Percentiles rank a stretch among this genome's conserved stretches.
Evolutionary conservation across 305 asterid genomes (phyloP).

Genomic region (Euphrasia arctica): DNA sequence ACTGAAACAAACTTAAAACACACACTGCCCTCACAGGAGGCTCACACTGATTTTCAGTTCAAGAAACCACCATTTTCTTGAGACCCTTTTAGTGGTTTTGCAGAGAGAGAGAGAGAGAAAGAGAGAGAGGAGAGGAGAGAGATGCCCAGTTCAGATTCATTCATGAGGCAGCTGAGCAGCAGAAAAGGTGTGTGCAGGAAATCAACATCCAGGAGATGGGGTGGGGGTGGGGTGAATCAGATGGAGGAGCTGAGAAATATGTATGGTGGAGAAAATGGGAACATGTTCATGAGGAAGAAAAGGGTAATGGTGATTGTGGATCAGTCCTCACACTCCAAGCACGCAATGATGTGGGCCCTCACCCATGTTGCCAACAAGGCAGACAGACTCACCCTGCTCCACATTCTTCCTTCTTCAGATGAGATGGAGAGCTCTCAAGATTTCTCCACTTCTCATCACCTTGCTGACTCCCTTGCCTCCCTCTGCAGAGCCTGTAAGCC

Average conservation of each 20-base stretch:
- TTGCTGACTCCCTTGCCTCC: constrained; percentile 68
- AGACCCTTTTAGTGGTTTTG: not conserved
- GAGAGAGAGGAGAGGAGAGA: constrained; percentile 15
- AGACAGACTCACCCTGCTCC: constrained; percentile 78
- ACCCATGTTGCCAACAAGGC: constrained; percentile 81
- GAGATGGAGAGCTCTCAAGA: constrained; percentile 52
- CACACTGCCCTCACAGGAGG: not conserved
- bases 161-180: constrained; percentile 69
- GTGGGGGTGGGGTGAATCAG: constrained; percentile 36
- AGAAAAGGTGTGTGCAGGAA: constrained; percentile 58
- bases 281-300: constrained; percentile 61
- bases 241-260: constrained; percentile 49
- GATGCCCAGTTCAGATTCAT: constrained; percentile 58
- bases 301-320: constrained; percentile 96
- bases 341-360: constrained; percentile 99
- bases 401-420: constrained; percentile 51
- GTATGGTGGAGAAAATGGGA: constrained; percentile 34
- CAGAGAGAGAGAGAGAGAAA: not conserved
- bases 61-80: not conserved
- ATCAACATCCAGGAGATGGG: constrained; percentile 67
- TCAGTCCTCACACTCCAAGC: constrained; percentile 58
- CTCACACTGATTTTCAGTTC: not conserved
- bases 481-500: constrained; percentile 89
- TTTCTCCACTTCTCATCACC: constrained; percentile 34
- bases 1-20: not conserved